A percentile compares a stretch with the other conserved stretches of the same genome.
These are phyloP conservation scores for Coniosporium apollinis DNA, from an alignment of 495 filamentous ascomycete species.

Conservation along the genomic window DNA sequence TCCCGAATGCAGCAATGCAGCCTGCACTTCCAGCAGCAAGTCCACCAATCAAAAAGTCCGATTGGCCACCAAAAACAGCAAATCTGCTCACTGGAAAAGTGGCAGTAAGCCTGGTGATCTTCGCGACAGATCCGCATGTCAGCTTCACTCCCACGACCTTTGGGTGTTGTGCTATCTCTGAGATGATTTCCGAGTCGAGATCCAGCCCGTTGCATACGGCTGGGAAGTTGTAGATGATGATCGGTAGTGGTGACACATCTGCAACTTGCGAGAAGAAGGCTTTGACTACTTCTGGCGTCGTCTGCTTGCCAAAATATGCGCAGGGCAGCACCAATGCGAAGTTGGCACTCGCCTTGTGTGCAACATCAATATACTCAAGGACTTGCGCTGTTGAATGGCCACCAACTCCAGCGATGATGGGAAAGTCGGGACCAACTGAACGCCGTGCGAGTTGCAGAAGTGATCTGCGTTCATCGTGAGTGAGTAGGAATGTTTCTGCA, in stretches of 20 bases:
- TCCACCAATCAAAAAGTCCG: slow-evolving; percentile 52
- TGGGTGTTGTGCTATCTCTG: slow-evolving; percentile 32
- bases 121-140: slow-evolving; percentile 53
- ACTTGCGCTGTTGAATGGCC: slow-evolving; percentile 50
- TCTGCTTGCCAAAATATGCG: slow-evolving; percentile 47
- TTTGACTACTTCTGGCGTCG: slow-evolving; percentile 38
- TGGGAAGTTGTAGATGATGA: slow-evolving; percentile 58
- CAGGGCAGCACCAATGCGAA: slow-evolving; percentile 45
- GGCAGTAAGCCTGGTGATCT: slow-evolving; percentile 40
- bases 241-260: slow-evolving; percentile 30
- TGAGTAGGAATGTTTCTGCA: slow-evolving; percentile 17
- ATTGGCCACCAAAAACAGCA: slow-evolving; percentile 50
- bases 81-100: slow-evolving; percentile 38
- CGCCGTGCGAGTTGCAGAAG: slow-evolving; percentile 11
- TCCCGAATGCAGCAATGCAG: slow-evolving; percentile 50
- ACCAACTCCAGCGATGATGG: slow-evolving; percentile 25
- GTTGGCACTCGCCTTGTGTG: slow-evolving; percentile 37
- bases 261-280: slow-evolving; percentile 46
- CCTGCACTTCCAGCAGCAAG: slow-evolving; percentile 42
- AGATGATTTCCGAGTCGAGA: slow-evolving; percentile 44
- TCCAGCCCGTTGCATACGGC: slow-evolving; percentile 58
- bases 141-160: slow-evolving; percentile 52
- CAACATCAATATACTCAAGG: slow-evolving; percentile 40
- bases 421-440: slow-evolving; percentile 12
- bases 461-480: slow-evolving; percentile 12